Base-by-base conservation (phyloP, 2,329 filamentous ascomycete genomes). In the Colletotrichum falcatum region DNA sequence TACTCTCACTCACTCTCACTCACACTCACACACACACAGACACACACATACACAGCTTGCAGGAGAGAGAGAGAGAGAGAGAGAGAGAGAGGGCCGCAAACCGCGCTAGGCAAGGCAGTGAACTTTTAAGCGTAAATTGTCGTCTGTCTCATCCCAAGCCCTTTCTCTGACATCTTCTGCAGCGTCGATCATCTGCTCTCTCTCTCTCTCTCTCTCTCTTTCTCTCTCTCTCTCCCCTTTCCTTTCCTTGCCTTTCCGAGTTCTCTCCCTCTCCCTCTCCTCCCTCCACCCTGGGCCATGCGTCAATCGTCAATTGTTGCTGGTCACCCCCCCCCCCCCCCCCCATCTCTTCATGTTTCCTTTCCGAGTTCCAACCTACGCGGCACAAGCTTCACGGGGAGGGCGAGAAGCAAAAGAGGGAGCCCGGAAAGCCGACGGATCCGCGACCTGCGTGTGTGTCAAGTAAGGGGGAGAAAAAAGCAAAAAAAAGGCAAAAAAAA, bases 61-160 rank as follows among this genome's bases (percentile, higher is more conserved):
- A 5, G n/a, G n/a, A n/a, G n/a, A n/a, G n/a, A n/a, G n/a, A n/a
- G n/a, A n/a, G n/a, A n/a, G n/a, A n/a, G n/a, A n/a, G n/a, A n/a
- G n/a, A n/a, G n/a, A n/a, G n/a, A n/a, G n/a, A 42, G 55, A 58
- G 53, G 23, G 55, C 42, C 23, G 39, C 23, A 58, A 42, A 6
- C 37, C 55, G 20, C 35, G 23, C 26, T 20, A 42, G 16, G 30
- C n/a, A 62, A 30, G 46, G 39, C 60, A 39, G 23, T n/a, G 44
- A 9, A 5, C 20, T 61, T 69, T 70, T 70, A 70, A 70, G 66
- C 66, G 66, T 70, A 70, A 70, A 70, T 66, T n/a, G 23, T 58
- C 42, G 42, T 20, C 55, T 61, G 63, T 66, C 66, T 61, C 63
- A 61, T 61, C 66, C 62, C 66, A 56, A 49, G 55, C 48, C 20